Evolutionary conservation across 768 basidiomycete genomes (phyloP).

Genomic region (Leccinum barrowsii): DNA sequence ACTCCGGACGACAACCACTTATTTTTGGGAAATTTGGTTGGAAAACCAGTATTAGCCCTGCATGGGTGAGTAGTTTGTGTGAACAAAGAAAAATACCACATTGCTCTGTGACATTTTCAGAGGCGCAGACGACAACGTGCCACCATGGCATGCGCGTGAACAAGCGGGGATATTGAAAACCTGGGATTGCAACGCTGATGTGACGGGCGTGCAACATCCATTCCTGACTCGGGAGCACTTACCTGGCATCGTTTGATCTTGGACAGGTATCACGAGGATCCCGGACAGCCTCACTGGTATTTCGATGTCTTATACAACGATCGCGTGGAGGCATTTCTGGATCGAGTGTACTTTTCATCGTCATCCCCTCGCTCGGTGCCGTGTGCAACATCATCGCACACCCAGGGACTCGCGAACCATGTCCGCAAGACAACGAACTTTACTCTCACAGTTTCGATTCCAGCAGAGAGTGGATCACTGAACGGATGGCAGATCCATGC

Average conservation of each 20-base stretch:
- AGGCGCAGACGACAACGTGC: slow-evolving; percentile 82
- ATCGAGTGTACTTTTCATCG: slow-evolving; percentile 25
- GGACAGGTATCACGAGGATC: slow-evolving; percentile 62
- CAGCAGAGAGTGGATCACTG: slow-evolving; percentile 65
- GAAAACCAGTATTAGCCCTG: slow-evolving; percentile 67
- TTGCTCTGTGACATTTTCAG: slow-evolving; percentile 32
- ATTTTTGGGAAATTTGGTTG: slow-evolving; percentile 72
- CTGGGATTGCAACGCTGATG: slow-evolving; percentile 51
- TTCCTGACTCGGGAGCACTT: not conserved
- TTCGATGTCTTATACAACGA: slow-evolving; percentile 51
- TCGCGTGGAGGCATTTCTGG: slow-evolving; percentile 55
- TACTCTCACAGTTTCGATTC: slow-evolving; percentile 70
- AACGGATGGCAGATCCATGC: slow-evolving; percentile 66
- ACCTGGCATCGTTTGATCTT: not conserved
- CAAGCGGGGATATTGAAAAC: slow-evolving; percentile 54
- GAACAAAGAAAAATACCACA: not conserved
- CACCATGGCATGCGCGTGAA: slow-evolving; percentile 79
- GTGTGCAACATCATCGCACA: not conserved
- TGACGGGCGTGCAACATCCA: slow-evolving; percentile 40
- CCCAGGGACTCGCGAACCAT: not conserved
- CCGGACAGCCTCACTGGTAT: slow-evolving; percentile 70
- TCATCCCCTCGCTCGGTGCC: not conserved
- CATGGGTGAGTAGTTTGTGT: slow-evolving; percentile 59
- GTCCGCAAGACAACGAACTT: slow-evolving; percentile 35
- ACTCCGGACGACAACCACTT: slow-evolving; percentile 87